Percentiles rank a stretch among this genome's conserved stretches.
Evolutionary conservation across 306 rosid species (phyloP).

Genomic region (Boehmeria nivea): DNA sequence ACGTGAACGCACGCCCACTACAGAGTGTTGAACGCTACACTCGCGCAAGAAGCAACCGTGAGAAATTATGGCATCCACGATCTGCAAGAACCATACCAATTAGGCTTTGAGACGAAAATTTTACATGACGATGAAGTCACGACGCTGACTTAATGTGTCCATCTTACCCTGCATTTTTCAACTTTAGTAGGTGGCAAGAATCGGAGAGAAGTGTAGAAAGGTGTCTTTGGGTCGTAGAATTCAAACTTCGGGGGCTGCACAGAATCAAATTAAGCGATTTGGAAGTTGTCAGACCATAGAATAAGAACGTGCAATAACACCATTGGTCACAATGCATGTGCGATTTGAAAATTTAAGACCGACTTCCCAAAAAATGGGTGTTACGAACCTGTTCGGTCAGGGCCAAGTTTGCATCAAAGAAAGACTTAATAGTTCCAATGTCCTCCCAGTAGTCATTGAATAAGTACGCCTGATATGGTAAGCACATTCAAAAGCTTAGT

Average conservation of each 20-base stretch:
- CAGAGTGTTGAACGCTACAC: conserved; percentile 80
- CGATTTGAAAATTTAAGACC: too few relatives aligned
- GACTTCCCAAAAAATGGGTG: too few relatives aligned
- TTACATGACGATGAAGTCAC: not conserved
- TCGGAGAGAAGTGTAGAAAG: conserved; percentile 94
- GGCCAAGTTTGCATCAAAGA: conserved; percentile 87
- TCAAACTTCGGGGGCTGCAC: conserved; percentile 79
- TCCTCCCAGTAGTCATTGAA: conserved; percentile 99
- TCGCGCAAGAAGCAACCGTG: conserved; percentile 96
- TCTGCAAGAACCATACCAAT: conserved; percentile 37
- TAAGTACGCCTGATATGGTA: conserved; percentile 68
- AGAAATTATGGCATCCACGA: conserved; percentile 78
- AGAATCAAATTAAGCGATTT: conserved; percentile 11
- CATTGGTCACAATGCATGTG: too few relatives aligned
- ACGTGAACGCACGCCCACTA: conserved; percentile 91
- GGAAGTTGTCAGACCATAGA: too few relatives aligned
- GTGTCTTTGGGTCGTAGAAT: conserved; percentile 91
- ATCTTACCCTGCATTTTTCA: conserved; percentile 86
- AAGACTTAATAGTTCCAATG: conserved; percentile 88
- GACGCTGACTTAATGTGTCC: conserved; percentile 12
- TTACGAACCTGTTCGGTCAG: conserved; percentile 77
- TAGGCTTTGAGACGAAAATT: conserved; percentile 16
- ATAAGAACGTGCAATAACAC: too few relatives aligned
- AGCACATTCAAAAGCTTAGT: conserved; percentile 9
- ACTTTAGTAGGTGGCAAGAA: conserved; percentile 96